phyloP scores from a whole-genome alignment of 2,329 filamentous ascomycete species.

The Pseudogymnoascus destructans region DNA sequence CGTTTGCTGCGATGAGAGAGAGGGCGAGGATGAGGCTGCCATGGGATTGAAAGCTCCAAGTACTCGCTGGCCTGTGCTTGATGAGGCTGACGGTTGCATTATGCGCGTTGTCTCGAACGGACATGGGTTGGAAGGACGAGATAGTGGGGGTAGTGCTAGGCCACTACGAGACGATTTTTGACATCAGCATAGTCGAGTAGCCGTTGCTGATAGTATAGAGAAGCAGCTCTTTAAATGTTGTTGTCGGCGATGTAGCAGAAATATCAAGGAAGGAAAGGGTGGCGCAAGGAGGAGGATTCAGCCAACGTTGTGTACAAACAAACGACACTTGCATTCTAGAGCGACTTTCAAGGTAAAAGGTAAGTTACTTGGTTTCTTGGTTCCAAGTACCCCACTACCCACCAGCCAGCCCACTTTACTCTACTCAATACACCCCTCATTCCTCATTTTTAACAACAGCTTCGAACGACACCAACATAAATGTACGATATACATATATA shows the following conservation, averaged over 20 bases:
- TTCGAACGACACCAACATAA: neutral
- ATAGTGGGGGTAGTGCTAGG: slow-evolving; percentile 4
- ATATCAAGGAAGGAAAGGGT: neutral
- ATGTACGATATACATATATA: neutral
- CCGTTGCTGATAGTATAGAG: neutral
- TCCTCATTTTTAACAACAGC: neutral
- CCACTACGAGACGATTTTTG: neutral
- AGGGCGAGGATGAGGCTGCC: neutral
- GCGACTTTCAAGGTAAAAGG: neutral
- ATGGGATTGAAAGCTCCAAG: slow-evolving; percentile 12
- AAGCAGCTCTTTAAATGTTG: neutral
- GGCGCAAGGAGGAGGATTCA: neutral
- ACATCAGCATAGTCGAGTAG: neutral
- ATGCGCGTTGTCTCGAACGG: slow-evolving; percentile 2
- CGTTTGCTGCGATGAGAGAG: neutral
- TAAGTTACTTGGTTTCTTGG: neutral
- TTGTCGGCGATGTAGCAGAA: neutral
- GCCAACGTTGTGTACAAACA: neutral
- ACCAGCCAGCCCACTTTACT: neutral
- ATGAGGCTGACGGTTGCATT: slow-evolving; percentile 9
- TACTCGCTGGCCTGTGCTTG: slow-evolving; percentile 10
- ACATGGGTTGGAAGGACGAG: slow-evolving; percentile 2
- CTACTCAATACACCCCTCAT: neutral
- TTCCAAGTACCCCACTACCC: neutral
- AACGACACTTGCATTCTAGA: neutral